Evolutionary conservation across 768 basidiomycete species (phyloP).

Genomic region (Leccinum barrowsii): DNA sequence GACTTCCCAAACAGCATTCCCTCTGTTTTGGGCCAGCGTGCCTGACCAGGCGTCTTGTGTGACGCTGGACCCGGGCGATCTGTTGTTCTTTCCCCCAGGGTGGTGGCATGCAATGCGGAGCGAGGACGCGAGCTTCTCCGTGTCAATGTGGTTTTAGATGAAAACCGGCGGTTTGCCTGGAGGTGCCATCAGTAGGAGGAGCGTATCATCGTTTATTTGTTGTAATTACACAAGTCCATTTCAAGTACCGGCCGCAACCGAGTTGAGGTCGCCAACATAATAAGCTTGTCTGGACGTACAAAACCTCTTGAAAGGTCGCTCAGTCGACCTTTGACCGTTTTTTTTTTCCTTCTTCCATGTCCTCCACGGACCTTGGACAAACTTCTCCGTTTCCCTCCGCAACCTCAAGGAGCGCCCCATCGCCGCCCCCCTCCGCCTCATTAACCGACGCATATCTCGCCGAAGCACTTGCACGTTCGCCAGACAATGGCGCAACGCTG

Average conservation of each 20-base stretch:
- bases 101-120: slow-evolving; percentile 96
- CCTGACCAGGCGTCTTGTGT: slow-evolving; percentile 56
- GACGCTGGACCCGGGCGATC: slow-evolving; percentile 75
- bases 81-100: slow-evolving; percentile 85
- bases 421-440: slow-evolving; percentile 36
- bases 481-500: slow-evolving; percentile 79
- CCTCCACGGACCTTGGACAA: slow-evolving; percentile 27
- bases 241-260: slow-evolving; percentile 28
- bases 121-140: slow-evolving; percentile 77
- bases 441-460: slow-evolving; percentile 56
- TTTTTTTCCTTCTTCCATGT: slow-evolving; percentile 21
- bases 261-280: slow-evolving; percentile 13
- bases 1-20: slow-evolving; percentile 31
- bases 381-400: slow-evolving; percentile 27
- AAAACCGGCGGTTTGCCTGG: slow-evolving; percentile 23
- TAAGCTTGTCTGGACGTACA: neutral
- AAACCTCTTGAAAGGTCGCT: slow-evolving; percentile 1
- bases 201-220: neutral
- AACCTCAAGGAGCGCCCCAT: slow-evolving; percentile 26
- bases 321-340: slow-evolving; percentile 4
- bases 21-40: slow-evolving; percentile 55
- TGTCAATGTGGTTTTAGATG: slow-evolving; percentile 87
- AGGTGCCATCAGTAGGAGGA: slow-evolving; percentile 11
- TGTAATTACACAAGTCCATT: slow-evolving; percentile 10
- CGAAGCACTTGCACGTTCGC: slow-evolving; percentile 61